Base-by-base conservation (phyloP, 2,329 filamentous ascomycete genomes). In the Fusarium udum region DNA sequence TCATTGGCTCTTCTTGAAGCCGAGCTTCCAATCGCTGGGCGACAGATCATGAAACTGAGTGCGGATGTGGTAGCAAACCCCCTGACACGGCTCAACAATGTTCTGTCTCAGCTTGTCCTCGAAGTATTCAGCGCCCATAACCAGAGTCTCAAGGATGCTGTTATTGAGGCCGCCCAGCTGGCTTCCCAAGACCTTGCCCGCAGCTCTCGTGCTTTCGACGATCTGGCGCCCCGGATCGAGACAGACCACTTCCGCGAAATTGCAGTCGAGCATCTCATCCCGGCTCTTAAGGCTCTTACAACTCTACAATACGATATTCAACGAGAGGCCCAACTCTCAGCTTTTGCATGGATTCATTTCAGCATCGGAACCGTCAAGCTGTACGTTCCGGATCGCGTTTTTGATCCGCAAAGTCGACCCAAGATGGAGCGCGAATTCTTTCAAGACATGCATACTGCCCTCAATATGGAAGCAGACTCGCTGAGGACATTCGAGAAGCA, bases 351-450 rank as follows among this genome's bases (percentile, higher is more conserved):
- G 90, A 87, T 95, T 34, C 87, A 92, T 57, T 91, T 97, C 68
- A 92, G 93, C 4, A 82, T 95, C 26, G 91, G 92, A 22, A 89
- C 92, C 43, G 85, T 98, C 53, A 89, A 89, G 70, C 86, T 98
- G 6, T 98, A 95, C 78, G 91, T 98, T 6, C 95, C 97, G 0
- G 92, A 97, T 80, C 91, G 92, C 74, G 88, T 93, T 7, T 96
- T 95, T 77, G 96, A 99, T 80, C 96, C 96, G 3, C 89, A 91
- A 67, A 85, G 91, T 65, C 85, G 88, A 58, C 88, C 89, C 10
- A 85, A 88, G 58, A 88, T 97, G 24, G 91, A 94, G 75, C 88
- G 90, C 26, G 84, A 87, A 48, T 89, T 87, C 60, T 85, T 87
- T 61, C 79, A 85, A 48, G 85, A 90, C 64, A 85, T 92, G 43